Evolutionary conservation across 352 stramenopile species (phyloP).

Genomic region (Halophytophthora batemanensis): DNA sequence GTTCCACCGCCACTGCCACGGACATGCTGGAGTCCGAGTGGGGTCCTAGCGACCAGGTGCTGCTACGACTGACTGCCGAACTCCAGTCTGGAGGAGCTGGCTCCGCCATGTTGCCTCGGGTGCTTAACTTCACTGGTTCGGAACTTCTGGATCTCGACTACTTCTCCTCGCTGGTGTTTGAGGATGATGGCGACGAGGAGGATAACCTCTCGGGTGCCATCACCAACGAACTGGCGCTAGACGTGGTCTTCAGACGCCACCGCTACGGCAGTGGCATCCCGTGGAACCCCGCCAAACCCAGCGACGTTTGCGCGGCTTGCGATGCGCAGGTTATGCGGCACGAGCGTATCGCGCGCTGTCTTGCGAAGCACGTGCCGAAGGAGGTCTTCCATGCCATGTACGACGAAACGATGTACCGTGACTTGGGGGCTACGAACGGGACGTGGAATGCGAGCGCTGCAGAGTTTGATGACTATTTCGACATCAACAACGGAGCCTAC

Average conservation of each 20-base stretch:
- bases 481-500: conserved; percentile 1
- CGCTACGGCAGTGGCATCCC: conserved; percentile 31
- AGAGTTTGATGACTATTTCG: too few relatives aligned
- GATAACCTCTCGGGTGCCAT: conserved; percentile 1
- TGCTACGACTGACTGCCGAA: conserved; percentile 32
- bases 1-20: conserved; percentile 33
- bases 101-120: conserved; percentile 31
- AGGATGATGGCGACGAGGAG: conserved; percentile 8
- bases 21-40: conserved; percentile 24
- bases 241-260: conserved; percentile 29
- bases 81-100: conserved; percentile 15
- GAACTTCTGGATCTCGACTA: conserved; percentile 39
- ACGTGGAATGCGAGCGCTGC: background rate
- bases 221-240: conserved; percentile 17
- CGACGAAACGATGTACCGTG: background rate
- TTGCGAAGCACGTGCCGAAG: conserved; percentile 21
- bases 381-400: conserved; percentile 21
- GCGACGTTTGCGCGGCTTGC: conserved; percentile 19
- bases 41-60: conserved; percentile 34
- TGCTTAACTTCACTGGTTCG: conserved; percentile 43
- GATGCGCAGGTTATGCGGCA: conserved; percentile 12
- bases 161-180: conserved; percentile 28
- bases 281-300: conserved; percentile 26
- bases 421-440: background rate
- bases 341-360: conserved; percentile 21